Conservation (phyloP, 1,284 basidiomycete species). For the Heterobasidion irregulare region DNA sequence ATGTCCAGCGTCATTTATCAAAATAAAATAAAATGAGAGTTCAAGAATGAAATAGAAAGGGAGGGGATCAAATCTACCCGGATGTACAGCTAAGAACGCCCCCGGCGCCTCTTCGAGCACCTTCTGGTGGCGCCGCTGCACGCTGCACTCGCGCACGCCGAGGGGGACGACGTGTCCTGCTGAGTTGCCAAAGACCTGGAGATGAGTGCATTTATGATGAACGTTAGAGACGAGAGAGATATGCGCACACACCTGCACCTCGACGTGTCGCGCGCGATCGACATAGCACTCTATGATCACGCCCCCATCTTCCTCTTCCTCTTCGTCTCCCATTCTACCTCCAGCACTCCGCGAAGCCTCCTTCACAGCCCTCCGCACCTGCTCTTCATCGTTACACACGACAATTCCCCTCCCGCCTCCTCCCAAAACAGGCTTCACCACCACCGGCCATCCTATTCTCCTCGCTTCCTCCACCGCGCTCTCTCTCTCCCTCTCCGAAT, state of each 20-base stretch:
- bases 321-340: slow-evolving; percentile 40
- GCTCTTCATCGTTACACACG: slow-evolving; percentile 38
- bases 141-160: slow-evolving; percentile 64
- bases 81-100: slow-evolving; percentile 35
- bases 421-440: slow-evolving; percentile 65
- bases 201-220: not conserved
- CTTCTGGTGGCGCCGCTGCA: slow-evolving; percentile 70
- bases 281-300: slow-evolving; percentile 62
- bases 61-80: slow-evolving; percentile 19
- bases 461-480: slow-evolving; percentile 35
- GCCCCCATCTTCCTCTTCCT: slow-evolving; percentile 24
- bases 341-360: slow-evolving; percentile 34
- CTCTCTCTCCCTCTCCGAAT: slow-evolving; percentile 19
- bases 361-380: slow-evolving; percentile 30
- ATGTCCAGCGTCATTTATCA: too few relatives aligned
- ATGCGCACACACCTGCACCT: slow-evolving; percentile 44
- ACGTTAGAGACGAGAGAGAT: too few relatives aligned
- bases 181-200: slow-evolving; percentile 61
- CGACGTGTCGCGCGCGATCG: slow-evolving; percentile 49
- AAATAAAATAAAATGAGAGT: too few relatives aligned
- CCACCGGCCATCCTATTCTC: slow-evolving; percentile 49
- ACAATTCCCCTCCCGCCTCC: slow-evolving; percentile 69
- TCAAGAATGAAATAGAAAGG: too few relatives aligned
- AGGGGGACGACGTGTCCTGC: slow-evolving; percentile 50
- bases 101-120: slow-evolving; percentile 65